A percentile compares a stretch with the other conserved stretches of the same genome.
These are phyloP conservation scores for Penicillium sp. DNA, from an alignment of 2,329 filamentous ascomycete species.

Conservation along the genomic window DNA sequence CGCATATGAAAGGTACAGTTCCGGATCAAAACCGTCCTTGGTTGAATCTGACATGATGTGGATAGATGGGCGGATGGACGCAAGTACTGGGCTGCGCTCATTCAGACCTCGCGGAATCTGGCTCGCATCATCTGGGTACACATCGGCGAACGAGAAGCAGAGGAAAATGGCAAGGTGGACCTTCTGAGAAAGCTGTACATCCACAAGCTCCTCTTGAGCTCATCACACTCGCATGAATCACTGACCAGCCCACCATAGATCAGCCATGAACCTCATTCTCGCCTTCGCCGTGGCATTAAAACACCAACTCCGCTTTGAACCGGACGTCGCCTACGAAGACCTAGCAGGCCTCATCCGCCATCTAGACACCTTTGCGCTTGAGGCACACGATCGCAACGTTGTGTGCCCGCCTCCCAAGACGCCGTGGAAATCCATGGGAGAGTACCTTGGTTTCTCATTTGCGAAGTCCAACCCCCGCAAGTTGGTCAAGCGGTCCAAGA, in stretches of 20 bases:
- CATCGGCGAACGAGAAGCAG: slow-evolving; percentile 60
- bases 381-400: slow-evolving; percentile 51
- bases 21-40: not conserved
- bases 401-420: slow-evolving; percentile 47
- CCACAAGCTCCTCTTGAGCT: too few relatives aligned
- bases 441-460: slow-evolving; percentile 75
- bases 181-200: slow-evolving; percentile 66
- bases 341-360: slow-evolving; percentile 69
- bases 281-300: slow-evolving; percentile 76
- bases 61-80: slow-evolving; percentile 62
- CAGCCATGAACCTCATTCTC: slow-evolving; percentile 74
- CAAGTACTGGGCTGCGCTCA: slow-evolving; percentile 62
- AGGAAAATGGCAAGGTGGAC: slow-evolving; percentile 61
- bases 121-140: slow-evolving; percentile 83
- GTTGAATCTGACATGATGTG: slow-evolving; percentile 3
- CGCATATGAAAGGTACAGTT: slow-evolving; percentile 67
- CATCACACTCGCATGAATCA: not conserved
- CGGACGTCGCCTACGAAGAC: slow-evolving; percentile 75
- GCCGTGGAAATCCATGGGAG: slow-evolving; percentile 65
- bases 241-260: slow-evolving; percentile 35
- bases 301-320: slow-evolving; percentile 81
- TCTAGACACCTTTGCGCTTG: slow-evolving; percentile 72
- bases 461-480: slow-evolving; percentile 78
- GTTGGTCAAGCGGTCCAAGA: slow-evolving; percentile 69
- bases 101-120: slow-evolving; percentile 58